phyloP scores from a whole-genome alignment of 176 grass and related monocot genomes.

The Musa beccarii region DNA sequence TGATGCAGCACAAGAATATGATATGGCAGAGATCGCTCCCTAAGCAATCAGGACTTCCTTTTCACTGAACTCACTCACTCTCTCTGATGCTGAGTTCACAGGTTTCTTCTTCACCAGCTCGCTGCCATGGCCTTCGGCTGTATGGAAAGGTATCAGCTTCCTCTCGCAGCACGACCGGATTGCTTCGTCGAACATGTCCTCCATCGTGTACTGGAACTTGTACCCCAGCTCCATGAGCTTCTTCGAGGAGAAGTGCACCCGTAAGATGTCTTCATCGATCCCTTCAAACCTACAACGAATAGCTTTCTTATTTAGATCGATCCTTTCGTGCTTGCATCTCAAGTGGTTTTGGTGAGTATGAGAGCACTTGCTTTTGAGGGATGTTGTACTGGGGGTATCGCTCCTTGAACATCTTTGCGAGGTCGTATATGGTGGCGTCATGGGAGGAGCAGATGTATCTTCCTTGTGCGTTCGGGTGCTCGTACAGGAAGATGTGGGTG shows the following conservation, averaged over 20 bases:
- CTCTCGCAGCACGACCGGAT: constrained; percentile 62
- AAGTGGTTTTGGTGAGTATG: not conserved
- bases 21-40: no score
- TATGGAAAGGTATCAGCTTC: constrained; percentile 32
- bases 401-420: constrained; percentile 50
- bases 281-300: constrained; percentile 27
- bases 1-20: no score
- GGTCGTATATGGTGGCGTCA: constrained; percentile 63
- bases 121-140: no score
- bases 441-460: constrained; percentile 81
- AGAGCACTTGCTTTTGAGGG: constrained; percentile 26
- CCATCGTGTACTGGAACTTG: constrained; percentile 50
- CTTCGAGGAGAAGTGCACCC: constrained; percentile 52
- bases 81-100: no score
- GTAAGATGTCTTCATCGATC: constrained; percentile 30
- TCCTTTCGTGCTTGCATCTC: not conserved
- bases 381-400: constrained; percentile 54
- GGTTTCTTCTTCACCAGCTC: no score
- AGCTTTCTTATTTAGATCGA: not conserved
- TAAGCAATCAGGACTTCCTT: no score
- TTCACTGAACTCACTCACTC: no score
- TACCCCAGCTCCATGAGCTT: constrained; percentile 64
- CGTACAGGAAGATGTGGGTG: constrained; percentile 61
- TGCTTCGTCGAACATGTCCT: constrained; percentile 78
- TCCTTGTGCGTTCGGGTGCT: constrained; percentile 51